phyloP scores from a whole-genome alignment of 2,329 filamentous ascomycete species.

The Fusarium nurragi region DNA sequence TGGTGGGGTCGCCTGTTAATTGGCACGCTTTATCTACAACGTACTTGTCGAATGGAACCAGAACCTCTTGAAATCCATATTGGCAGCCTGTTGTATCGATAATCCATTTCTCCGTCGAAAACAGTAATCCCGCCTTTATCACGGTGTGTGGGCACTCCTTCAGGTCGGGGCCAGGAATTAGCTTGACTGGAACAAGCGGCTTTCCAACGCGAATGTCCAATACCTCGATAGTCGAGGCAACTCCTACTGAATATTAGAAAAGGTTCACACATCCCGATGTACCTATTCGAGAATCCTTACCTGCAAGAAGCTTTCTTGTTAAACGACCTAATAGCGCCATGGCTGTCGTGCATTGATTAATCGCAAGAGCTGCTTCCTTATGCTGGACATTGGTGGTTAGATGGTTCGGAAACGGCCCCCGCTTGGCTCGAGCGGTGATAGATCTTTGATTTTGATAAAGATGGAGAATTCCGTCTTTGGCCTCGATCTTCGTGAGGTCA shows the following conservation, averaged over 20 bases:
- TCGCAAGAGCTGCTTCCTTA: background rate
- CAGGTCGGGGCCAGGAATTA: background rate
- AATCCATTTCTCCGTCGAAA: background rate
- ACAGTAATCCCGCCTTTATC: background rate
- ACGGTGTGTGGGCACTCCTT: background rate
- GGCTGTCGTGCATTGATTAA: constrained; percentile 2
- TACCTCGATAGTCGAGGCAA: background rate
- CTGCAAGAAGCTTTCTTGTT: background rate
- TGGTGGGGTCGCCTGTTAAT: background rate
- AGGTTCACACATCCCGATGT: rapidly evolving
- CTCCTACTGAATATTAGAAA: background rate
- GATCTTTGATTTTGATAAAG: background rate
- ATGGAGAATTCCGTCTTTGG: background rate
- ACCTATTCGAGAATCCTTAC: background rate
- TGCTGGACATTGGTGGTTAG: background rate
- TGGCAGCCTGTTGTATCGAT: background rate
- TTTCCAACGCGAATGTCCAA: background rate
- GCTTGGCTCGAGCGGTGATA: background rate
- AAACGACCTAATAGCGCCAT: background rate
- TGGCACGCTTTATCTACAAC: background rate
- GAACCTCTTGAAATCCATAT: background rate
- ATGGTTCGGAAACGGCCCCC: background rate
- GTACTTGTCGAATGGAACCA: background rate
- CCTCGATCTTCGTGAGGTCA: background rate
- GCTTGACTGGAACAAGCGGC: background rate